Percentiles rank a stretch among this genome's conserved stretches.
These are phyloP conservation scores for Heliosperma pusillum DNA, from an alignment of 148 eudicot species.

Conservation along the genomic window DNA sequence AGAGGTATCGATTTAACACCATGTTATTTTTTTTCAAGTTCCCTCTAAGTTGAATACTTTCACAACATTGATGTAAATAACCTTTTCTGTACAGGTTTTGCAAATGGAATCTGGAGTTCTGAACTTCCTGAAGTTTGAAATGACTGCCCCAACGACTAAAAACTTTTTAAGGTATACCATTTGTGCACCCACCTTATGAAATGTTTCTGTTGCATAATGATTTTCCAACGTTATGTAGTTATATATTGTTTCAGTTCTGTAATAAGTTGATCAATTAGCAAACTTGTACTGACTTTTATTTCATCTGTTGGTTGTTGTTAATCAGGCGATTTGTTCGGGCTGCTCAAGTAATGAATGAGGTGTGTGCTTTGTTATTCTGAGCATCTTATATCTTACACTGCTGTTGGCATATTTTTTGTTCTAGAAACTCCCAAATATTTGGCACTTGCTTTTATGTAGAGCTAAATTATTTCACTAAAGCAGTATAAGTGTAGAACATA, in stretches of 20 bases:
- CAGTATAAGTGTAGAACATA: too few relatives aligned
- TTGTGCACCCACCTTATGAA: background rate
- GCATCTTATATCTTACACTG: background rate
- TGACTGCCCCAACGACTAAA: slow-evolving; percentile 86
- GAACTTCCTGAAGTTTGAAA: slow-evolving; percentile 81
- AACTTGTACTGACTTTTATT: slow-evolving; percentile 9
- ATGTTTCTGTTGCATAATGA: background rate
- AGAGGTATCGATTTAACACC: slow-evolving; percentile 47
- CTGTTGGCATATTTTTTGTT: background rate
- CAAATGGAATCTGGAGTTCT: slow-evolving; percentile 86
- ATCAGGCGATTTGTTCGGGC: slow-evolving; percentile 82
- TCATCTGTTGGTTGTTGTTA: slow-evolving; percentile 3
- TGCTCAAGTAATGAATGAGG: slow-evolving; percentile 72
- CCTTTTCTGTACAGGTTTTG: slow-evolving; percentile 46
- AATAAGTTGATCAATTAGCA: background rate
- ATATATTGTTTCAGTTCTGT: background rate
- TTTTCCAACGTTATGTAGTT: background rate
- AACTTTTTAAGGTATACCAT: slow-evolving; percentile 63
- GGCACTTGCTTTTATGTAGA: too few relatives aligned
- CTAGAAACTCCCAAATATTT: too few relatives aligned
- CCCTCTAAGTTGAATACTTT: background rate
- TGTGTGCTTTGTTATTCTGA: slow-evolving; percentile 15
- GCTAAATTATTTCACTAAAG: too few relatives aligned
- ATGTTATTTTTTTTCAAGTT: background rate
- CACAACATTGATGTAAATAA: background rate